Base-by-base conservation (phyloP, 2,329 filamentous ascomycete species). In the Epichloe typhina region DNA sequence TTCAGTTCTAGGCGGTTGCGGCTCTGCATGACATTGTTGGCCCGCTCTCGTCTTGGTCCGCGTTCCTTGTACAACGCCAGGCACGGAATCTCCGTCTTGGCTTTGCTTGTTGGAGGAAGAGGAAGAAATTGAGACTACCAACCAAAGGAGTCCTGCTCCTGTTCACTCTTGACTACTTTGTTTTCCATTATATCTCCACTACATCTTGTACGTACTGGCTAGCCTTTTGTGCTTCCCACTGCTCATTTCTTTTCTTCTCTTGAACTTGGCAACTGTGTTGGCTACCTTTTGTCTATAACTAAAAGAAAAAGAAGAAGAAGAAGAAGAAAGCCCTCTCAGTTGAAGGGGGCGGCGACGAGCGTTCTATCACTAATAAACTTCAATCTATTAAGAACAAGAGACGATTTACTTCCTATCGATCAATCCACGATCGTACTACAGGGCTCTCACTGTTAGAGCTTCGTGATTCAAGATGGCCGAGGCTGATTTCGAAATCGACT, bases 401-500 rank as follows among this genome's bases (percentile, higher is more conserved):
- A 36, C 43, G 47, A 52, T 17, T 46, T 23, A 46, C 26, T 33
- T 49, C 38, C 17, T 31, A 35, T 33, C 33, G 15, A 38, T 31
- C 31, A 31, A 17, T 12, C 19, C 15, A 21, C 26, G 41, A 35
- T 40, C 50, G 23, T 48, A 37, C 36, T 15, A 36, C 13, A 43
- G 19, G 38, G 7, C 31, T 42, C n/a, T 4, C 5, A 33, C 36
- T 35, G n/a, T 12, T 21, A 13, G 23, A 36, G 7, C 17, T 26
- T 36, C n/a, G 47, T 44, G 41, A 48, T 39, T 48, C 61, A 68
- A 61, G 47, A 85, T 84, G 82, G 79, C 81, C 58, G 82, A 85
- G 60, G 80, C 84, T 61, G 80, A 84, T 59, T 84, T 83, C 65
- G 82, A 85, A 59, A 84, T 86, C 68, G 82, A 86, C 58, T 82